Evolutionary conservation across 768 basidiomycete species (phyloP), one percentile per base, ranked within the genome.

Genomic region (Lactifluus volemus): DNA sequence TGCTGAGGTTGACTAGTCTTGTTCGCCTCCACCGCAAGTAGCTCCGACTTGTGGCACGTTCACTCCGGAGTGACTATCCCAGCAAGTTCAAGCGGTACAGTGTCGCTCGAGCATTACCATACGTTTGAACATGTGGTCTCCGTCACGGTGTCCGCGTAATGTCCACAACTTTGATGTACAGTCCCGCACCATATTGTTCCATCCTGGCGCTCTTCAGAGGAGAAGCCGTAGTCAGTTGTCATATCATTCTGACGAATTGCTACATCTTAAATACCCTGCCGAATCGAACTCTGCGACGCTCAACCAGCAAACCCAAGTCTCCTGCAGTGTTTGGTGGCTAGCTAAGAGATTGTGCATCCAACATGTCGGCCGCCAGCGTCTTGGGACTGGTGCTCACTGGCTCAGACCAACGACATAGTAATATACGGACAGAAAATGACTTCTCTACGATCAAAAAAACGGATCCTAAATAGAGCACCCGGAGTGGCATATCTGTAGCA

Each of bases 111-210:
- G 73, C 72, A 1, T 71, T 71, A 14, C 73, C 71, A 48, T 73
- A 75, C 0, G 75, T 73, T 49, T 62, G 63, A 5, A 68, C 58
- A 49, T 76, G 73, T 1, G 75, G 70, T 1, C 70, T 68, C 4
- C 68, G n/a, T n/a, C n/a, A n/a, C n/a, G n/a, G 69, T 5, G 66
- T 69, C 10, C 36, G 58, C 2, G 71, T 68, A 1, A 74, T 63
- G 14, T 66, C 61, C 2, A 55, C 53, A n/a, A 69, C 66, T 29
- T n/a, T n/a, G n/a, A n/a, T 63, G 59, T 75, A 75, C 2, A 64
- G 61, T 59, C 59, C 38, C 63, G 51, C 2, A 70, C 62, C 12
- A 64, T 58, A 14, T 60, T 50, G 19, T 55, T 50, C 74, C 74
- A 75, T 3, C 32, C 65, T 15, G 44, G 7, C 60, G 65, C 21